Evolutionary conservation across 2,329 filamentous ascomycete species (phyloP).

Genomic region (Trichoderma oligosporum): DNA sequence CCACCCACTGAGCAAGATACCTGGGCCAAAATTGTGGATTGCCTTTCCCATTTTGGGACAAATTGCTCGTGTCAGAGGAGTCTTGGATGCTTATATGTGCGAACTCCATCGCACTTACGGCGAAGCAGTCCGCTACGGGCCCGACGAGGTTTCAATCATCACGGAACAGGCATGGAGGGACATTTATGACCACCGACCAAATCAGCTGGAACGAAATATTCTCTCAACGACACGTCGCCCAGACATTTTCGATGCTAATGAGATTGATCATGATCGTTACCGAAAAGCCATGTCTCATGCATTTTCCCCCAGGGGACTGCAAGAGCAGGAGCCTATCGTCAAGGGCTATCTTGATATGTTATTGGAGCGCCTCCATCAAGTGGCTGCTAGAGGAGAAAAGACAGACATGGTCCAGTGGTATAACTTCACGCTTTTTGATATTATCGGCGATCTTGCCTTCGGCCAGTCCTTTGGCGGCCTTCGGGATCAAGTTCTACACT

Average conservation of each 20-base stretch:
- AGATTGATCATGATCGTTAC: conserved; percentile 20
- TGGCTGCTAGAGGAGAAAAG: conserved; percentile 20
- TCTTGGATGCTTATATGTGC: conserved; percentile 28
- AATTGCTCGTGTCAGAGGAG: conserved; percentile 22
- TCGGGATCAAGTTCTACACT: conserved; percentile 24
- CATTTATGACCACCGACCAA: conserved; percentile 30
- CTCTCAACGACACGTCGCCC: neutral
- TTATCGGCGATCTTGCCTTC: conserved; percentile 30
- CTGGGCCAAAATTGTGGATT: neutral
- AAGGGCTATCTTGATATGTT: conserved; percentile 39
- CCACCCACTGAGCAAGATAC: neutral
- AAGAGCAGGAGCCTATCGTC: conserved; percentile 30
- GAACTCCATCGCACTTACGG: conserved; percentile 41
- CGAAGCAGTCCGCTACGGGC: conserved; percentile 43
- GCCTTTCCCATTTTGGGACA: neutral
- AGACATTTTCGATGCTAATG: conserved; percentile 17
- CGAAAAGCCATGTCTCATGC: conserved; percentile 25
- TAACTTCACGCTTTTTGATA: conserved; percentile 29
- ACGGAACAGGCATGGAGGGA: conserved; percentile 37
- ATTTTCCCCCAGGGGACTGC: conserved; percentile 22
- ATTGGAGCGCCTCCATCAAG: conserved; percentile 35
- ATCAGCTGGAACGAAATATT: neutral
- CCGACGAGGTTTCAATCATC: conserved; percentile 45
- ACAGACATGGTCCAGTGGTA: conserved; percentile 27
- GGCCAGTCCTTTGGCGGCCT: conserved; percentile 28